Base-by-base conservation (phyloP, 371 early-diverging fungal genomes). In the Sporodiniella umbellata region DNA sequence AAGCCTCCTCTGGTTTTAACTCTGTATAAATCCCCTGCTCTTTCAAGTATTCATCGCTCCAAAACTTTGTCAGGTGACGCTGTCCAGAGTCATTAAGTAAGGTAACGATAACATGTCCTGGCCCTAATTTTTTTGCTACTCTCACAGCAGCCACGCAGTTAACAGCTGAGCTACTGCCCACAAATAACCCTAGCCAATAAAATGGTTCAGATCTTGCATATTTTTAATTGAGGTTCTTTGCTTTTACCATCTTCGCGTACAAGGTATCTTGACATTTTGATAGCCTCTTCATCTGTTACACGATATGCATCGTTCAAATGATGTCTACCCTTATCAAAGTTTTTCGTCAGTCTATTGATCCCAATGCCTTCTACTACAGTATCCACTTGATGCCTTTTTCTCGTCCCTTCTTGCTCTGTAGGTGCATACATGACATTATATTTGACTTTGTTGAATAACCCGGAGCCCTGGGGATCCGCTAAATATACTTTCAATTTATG, bases 311-410 rank as follows among this genome's bases (percentile, higher is more conserved):
- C 92, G 53, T 96, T 89, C 21, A 96, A 72, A n/a, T 70, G 63
- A 4, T 79, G 78, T 17, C 79, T 68, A 19, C 75, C 76, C 37
- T 66, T 60, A 40, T 79, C 79, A 70, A 97, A 92, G 63, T 96
- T 98, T 15, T 74, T 65, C 8, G 98, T 98, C 51, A 96, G 50
- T n/a, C 98, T 81, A 65, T 95, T 97, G 57, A 96, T 85, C 0
- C 98, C 98, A 4, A 98, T 85, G 0, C 97, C 98, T 66, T 98
- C 98, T 0, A 98, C 94, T 8, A 97, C 81, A 10, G 98, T 89
- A 62, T 97, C 98, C 18, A 96, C 91, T 63, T 98, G 98, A 65
- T 98, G 96, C 7, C 98, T 83, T 44, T 78, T 76, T 14, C 98
- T 73, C 6, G 80, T 89, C 4, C 98, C 98, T 68, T 98, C 98